These are phyloP conservation scores for Hymenoscyphus linearis DNA, from an alignment of 2,329 filamentous ascomycete species.

Conservation along the genomic window DNA sequence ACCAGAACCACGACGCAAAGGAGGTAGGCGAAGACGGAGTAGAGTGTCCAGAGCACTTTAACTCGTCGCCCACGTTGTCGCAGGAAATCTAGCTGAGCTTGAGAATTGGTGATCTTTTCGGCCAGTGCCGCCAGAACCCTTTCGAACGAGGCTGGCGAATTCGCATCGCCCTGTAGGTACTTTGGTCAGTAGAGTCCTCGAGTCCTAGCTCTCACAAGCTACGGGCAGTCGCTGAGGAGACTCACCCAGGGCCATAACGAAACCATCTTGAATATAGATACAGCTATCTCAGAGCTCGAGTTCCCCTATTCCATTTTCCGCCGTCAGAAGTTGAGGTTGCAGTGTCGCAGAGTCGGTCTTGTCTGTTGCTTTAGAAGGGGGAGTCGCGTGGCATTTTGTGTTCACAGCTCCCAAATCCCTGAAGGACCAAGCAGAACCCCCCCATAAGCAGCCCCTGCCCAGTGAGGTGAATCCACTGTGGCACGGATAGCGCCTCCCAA, in stretches of 20 bases:
- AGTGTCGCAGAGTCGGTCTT: neutral
- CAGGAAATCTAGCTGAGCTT: constrained; percentile 66
- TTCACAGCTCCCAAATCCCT: neutral
- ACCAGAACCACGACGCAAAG: constrained; percentile 76
- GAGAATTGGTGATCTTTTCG: constrained; percentile 71
- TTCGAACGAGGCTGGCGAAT: constrained; percentile 87
- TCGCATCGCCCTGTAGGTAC: constrained; percentile 59
- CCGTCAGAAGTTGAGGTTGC: neutral
- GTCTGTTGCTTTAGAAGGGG: neutral
- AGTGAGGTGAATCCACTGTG: neutral
- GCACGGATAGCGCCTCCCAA: neutral
- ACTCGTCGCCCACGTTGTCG: constrained; percentile 69
- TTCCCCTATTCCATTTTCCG: neutral
- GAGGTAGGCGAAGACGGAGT: constrained; percentile 84
- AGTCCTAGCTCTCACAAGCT: neutral
- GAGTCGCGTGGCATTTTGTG: constrained; percentile 6
- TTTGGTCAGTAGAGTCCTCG: constrained; percentile 7
- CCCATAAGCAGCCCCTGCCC: neutral
- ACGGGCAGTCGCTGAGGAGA: constrained; percentile 4
- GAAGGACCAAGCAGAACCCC: neutral
- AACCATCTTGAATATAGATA: constrained; percentile 54
- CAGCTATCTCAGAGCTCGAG: neutral
- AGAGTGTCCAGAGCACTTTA: constrained; percentile 84
- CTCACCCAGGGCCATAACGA: constrained; percentile 81
- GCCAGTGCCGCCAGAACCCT: constrained; percentile 80